These are phyloP conservation scores for Neurospora sp. DNA, from an alignment of 495 filamentous ascomycete genomes.

Conservation along the genomic window DNA sequence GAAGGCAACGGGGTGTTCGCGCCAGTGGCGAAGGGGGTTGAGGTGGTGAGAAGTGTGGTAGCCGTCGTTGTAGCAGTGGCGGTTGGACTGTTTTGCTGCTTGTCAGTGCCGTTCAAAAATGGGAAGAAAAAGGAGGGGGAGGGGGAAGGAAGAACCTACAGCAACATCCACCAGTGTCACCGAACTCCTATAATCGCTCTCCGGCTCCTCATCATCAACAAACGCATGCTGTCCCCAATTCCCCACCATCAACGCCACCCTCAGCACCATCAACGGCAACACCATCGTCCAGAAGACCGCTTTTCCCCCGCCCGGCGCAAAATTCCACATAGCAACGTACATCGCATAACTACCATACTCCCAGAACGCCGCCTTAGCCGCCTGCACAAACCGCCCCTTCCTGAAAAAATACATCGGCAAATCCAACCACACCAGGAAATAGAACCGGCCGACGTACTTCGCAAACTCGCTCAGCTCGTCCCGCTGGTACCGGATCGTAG, in stretches of 20 bases:
- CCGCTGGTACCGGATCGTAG: slow-evolving; percentile 67
- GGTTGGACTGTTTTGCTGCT: too few species aligned
- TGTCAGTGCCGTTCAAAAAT: too few species aligned
- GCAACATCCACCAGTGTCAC: slow-evolving; percentile 57
- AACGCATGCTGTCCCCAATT: slow-evolving; percentile 75
- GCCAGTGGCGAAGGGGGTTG: slow-evolving; percentile 65
- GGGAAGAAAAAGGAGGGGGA: too few species aligned
- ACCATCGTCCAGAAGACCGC: slow-evolving; percentile 45
- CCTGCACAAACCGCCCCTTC: slow-evolving; percentile 42
- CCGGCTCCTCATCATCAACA: slow-evolving; percentile 57
- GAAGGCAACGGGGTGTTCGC: slow-evolving; percentile 59
- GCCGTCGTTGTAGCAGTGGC: slow-evolving; percentile 65
- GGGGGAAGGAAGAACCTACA: slow-evolving; percentile 32
- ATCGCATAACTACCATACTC: slow-evolving; percentile 44
- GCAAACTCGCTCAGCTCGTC: slow-evolving; percentile 54
- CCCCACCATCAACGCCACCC: slow-evolving; percentile 65
- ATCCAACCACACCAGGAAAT: slow-evolving; percentile 63
- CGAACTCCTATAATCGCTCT: slow-evolving; percentile 54
- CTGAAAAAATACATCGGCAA: slow-evolving; percentile 57
- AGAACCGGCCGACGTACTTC: slow-evolving; percentile 61
- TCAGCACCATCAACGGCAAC: slow-evolving; percentile 48
- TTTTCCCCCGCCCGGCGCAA: background rate
- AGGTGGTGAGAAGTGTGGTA: slow-evolving; percentile 74
- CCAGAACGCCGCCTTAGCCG: slow-evolving; percentile 42
- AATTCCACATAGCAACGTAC: background rate